Conservation (phyloP, 345 rosid genomes). For the Euphorbia peplus region DNA sequence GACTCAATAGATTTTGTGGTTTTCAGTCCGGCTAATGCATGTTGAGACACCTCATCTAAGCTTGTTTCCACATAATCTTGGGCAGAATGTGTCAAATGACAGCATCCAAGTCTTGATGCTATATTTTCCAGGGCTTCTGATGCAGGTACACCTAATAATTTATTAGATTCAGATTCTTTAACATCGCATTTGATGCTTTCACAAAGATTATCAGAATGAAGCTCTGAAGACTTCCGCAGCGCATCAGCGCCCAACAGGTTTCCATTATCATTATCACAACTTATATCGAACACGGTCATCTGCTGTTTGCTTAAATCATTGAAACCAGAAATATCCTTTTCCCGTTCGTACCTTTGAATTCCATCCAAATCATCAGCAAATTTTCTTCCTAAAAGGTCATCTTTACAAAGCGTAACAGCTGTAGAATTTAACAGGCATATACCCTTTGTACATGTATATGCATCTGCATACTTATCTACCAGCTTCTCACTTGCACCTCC, state of each 20-base stretch:
- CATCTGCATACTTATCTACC: conserved; percentile 68
- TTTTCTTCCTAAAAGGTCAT: conserved; percentile 51
- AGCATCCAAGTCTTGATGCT: conserved; percentile 32
- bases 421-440: conserved; percentile 56
- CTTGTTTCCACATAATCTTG: conserved; percentile 18
- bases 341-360: conserved; percentile 12
- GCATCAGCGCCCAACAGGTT: conserved; percentile 12
- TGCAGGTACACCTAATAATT: background rate
- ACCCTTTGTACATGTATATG: conserved; percentile 54
- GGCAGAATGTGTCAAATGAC: conserved; percentile 28
- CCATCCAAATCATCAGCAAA: conserved; percentile 25
- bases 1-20: conserved; percentile 24
- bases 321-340: conserved; percentile 21
- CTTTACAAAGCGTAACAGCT: conserved; percentile 58
- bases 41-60: conserved; percentile 12
- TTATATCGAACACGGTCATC: conserved; percentile 5
- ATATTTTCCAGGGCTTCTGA: conserved; percentile 17
- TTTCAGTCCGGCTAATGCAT: conserved; percentile 20
- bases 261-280: conserved; percentile 21
- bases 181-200: conserved; percentile 10
- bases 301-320: conserved; percentile 22
- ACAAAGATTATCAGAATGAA: conserved; percentile 16
- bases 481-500: conserved; percentile 84
- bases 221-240: conserved; percentile 16
- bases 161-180: conserved; percentile 12